phyloP scores from a whole-genome alignment of 2,329 filamentous ascomycete genomes.

The Monosporascus sp. region DNA sequence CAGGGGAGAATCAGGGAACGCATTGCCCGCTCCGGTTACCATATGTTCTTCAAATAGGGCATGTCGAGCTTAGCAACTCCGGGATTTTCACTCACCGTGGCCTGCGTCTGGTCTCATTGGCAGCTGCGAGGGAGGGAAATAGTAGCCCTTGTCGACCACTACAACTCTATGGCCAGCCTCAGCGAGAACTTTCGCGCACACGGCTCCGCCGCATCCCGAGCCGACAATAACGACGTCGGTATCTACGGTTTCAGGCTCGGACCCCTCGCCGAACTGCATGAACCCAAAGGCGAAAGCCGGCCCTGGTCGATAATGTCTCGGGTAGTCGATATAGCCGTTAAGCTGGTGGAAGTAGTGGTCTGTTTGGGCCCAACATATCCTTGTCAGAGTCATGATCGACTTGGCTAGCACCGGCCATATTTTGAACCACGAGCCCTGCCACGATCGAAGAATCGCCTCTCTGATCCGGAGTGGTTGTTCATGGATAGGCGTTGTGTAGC shows the following conservation, averaged over 20 bases:
- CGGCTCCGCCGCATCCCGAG: conserved; percentile 79
- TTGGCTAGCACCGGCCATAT: conserved; percentile 51
- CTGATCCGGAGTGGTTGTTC: conserved; percentile 55
- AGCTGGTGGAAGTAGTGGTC: conserved; percentile 50
- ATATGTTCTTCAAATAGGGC: too few species aligned
- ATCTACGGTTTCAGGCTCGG: conserved; percentile 54
- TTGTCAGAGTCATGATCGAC: conserved; percentile 47
- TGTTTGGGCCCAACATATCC: conserved; percentile 49
- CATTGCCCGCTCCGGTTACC: too few species aligned
- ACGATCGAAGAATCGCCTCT: conserved; percentile 56
- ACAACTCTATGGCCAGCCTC: conserved; percentile 61
- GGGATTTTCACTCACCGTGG: too few species aligned
- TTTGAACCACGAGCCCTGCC: conserved; percentile 53
- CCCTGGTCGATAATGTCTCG: conserved; percentile 43
- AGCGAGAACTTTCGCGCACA: conserved; percentile 74
- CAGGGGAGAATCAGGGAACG: too few species aligned
- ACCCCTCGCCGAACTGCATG: conserved; percentile 46
- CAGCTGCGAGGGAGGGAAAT: conserved; percentile 65
- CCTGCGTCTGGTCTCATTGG: conserved; percentile 66
- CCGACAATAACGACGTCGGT: conserved; percentile 83
- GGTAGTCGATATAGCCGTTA: conserved; percentile 52
- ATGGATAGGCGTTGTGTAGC: conserved; percentile 57
- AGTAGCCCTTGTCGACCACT: conserved; percentile 77
- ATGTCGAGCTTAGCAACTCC: too few species aligned
- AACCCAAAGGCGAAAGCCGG: conserved; percentile 54